Evolutionary conservation across 495 filamentous ascomycete genomes (phyloP).

Genomic region (Penicillium antarcticum): DNA sequence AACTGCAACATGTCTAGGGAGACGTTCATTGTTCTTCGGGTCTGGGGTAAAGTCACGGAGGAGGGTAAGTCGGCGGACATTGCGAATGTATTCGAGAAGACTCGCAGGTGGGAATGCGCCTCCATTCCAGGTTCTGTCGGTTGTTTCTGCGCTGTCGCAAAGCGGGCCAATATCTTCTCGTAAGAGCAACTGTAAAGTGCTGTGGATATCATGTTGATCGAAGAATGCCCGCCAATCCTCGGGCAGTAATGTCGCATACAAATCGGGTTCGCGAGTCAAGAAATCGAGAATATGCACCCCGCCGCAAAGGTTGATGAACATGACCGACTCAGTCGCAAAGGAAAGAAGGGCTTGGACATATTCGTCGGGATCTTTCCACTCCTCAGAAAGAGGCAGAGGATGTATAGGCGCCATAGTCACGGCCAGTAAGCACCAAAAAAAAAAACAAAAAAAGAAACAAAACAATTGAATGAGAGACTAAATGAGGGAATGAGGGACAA

Average conservation of each 20-base stretch:
- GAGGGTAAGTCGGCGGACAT: slow-evolving; percentile 69
- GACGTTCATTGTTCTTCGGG: slow-evolving; percentile 30
- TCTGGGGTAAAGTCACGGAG: slow-evolving; percentile 51
- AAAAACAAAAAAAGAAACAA: too few relatives aligned
- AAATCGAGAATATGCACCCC: slow-evolving; percentile 96
- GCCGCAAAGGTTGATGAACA: slow-evolving; percentile 84
- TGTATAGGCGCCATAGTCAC: slow-evolving; percentile 15
- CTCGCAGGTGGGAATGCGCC: slow-evolving; percentile 60
- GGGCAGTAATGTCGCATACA: slow-evolving; percentile 76
- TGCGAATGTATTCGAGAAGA: slow-evolving; percentile 69
- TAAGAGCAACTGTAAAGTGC: slow-evolving; percentile 74
- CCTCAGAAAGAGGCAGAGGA: slow-evolving; percentile 57
- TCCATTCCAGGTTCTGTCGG: slow-evolving; percentile 41
- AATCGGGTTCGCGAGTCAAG: slow-evolving; percentile 74
- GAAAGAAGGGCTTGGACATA: slow-evolving; percentile 77
- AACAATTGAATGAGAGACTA: too few relatives aligned
- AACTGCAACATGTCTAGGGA: slow-evolving; percentile 69
- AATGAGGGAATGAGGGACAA: not conserved
- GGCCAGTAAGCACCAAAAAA: not conserved
- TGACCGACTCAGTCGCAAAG: slow-evolving; percentile 70
- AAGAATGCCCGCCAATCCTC: slow-evolving; percentile 80
- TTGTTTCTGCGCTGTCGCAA: not conserved
- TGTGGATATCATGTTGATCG: slow-evolving; percentile 62
- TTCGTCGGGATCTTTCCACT: slow-evolving; percentile 59
- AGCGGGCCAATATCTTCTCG: slow-evolving; percentile 53